Evolutionary conservation across 2,329 filamentous ascomycete genomes (phyloP), one percentile per base, ranked within the genome.

Genomic region (Stagonosporopsis chrysanthemi): DNA sequence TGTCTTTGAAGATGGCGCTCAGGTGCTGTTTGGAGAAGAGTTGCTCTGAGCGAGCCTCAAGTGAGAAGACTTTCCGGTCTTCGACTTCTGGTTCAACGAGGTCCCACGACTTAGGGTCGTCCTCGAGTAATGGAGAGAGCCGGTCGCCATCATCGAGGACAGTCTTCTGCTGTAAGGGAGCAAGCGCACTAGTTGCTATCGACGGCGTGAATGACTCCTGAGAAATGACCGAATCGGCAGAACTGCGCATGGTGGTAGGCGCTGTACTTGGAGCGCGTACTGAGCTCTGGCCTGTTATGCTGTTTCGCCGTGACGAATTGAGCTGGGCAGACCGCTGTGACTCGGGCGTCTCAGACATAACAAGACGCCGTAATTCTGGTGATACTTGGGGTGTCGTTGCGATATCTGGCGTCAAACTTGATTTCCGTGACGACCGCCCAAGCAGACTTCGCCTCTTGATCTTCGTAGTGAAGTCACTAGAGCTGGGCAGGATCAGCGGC

Each of bases 1-100:
- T 84, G 54, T 90, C 85, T 3, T 82, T 78, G 62, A 91, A 89
- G 28, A 92, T 90, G 26, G 83, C 79, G 39, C 82, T 74, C 26
- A 92, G 78, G 74, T 92, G 89, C 48, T 87, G 83, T 15, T 75
- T 79, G 0, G 88, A 90, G 66, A 91, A 88, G 33, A 92, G 77
- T 12, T 86, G 79, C 55, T 89, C 86, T 0, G 87, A 85, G 41
- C 86, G 83, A n/a, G 79, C 77, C 72, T 91, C 89, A 0, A 91
- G 77, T 2, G 83, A 85, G 67, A 86, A 85, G 48, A 68, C 61
- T 17, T 67, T 72, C 29, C 49, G 57, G 8, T 52, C 53, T 43
- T 75, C 51, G 60, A 61, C 41, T 61, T 75, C 49, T 56, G 69
- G 45, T 56, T 80, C 78, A 15, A 87, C 70, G 1, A 87, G 77